These are phyloP conservation scores for Kurtzmaniella cleridarum DNA, from an alignment of 805 yeast species.

Conservation along the genomic window DNA sequence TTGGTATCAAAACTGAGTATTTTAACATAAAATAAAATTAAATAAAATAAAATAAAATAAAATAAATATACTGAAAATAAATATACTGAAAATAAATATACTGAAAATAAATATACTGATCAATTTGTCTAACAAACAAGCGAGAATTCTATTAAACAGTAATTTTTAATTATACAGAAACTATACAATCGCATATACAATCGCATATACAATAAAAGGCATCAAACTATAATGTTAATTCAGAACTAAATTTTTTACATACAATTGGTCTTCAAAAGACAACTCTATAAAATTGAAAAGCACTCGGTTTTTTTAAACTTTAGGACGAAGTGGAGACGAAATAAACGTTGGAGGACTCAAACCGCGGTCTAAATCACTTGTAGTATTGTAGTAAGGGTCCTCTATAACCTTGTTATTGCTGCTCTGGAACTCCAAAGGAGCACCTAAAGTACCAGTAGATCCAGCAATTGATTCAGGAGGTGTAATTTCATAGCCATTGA, in stretches of 20 bases:
- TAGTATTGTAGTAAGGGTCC: constrained; percentile 1
- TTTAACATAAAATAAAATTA: neutral
- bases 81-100: too few species aligned
- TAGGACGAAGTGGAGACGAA: constrained; percentile 1
- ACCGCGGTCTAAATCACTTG: neutral
- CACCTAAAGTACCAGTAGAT: constrained; percentile 1
- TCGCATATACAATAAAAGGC: too few species aligned
- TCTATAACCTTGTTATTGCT: neutral
- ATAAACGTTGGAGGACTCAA: neutral
- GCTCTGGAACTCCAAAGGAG: constrained; percentile 1
- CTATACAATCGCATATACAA: too few species aligned
- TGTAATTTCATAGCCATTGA: neutral
- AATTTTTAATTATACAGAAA: too few species aligned
- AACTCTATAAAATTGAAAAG: too few species aligned
- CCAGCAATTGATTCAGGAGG: neutral
- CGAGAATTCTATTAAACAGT: too few species aligned
- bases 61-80: too few species aligned
- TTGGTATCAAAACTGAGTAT: neutral
- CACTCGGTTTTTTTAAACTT: neutral
- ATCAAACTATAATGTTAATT: too few species aligned
- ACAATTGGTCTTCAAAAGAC: too few species aligned
- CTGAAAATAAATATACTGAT: too few species aligned
- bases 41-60: neutral
- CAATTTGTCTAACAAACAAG: too few species aligned
- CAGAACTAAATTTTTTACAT: too few species aligned